A percentile compares a stretch with the other conserved stretches of the same genome.
These are phyloP conservation scores for Mycena galericulata DNA, from an alignment of 768 basidiomycete genomes.

Conservation along the genomic window DNA sequence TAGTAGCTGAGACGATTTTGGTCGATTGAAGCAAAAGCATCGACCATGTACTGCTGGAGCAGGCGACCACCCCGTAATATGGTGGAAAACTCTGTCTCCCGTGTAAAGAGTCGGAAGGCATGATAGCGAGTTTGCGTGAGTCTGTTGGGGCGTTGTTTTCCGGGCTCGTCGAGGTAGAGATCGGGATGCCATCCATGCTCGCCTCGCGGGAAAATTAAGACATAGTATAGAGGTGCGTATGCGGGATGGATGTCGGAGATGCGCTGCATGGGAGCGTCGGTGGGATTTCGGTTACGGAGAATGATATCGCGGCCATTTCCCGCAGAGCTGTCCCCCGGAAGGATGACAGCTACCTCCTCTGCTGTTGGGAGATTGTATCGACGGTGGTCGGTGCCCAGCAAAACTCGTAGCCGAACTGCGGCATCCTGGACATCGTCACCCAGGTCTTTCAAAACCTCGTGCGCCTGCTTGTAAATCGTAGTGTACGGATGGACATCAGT, in stretches of 20 bases:
- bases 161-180: conserved; percentile 25
- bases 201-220: conserved; percentile 48
- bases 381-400: conserved; percentile 39
- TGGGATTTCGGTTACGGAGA: conserved; percentile 13
- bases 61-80: conserved; percentile 50
- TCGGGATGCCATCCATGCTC: conserved; percentile 46
- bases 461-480: not conserved
- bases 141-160: conserved; percentile 5
- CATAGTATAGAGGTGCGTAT: conserved; percentile 50
- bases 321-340: conserved; percentile 32
- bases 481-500: not conserved
- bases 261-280: conserved; percentile 31
- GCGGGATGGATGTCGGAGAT: conserved; percentile 44
- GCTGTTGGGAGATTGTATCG: conserved; percentile 50
- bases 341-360: conserved; percentile 25
- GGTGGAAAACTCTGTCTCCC: conserved; percentile 37
- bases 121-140: conserved; percentile 10
- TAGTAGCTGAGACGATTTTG: conserved; percentile 45
- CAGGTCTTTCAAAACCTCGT: not conserved
- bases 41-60: conserved; percentile 53
- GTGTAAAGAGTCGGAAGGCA: not conserved
- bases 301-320: conserved; percentile 52
- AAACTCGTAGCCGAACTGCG: not conserved
- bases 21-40: conserved; percentile 51
- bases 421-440: not conserved